Evolutionary conservation across 2,329 filamentous ascomycete genomes (phyloP), one percentile per base, ranked within the genome.

Genomic region (Fonsecaea monophora): DNA sequence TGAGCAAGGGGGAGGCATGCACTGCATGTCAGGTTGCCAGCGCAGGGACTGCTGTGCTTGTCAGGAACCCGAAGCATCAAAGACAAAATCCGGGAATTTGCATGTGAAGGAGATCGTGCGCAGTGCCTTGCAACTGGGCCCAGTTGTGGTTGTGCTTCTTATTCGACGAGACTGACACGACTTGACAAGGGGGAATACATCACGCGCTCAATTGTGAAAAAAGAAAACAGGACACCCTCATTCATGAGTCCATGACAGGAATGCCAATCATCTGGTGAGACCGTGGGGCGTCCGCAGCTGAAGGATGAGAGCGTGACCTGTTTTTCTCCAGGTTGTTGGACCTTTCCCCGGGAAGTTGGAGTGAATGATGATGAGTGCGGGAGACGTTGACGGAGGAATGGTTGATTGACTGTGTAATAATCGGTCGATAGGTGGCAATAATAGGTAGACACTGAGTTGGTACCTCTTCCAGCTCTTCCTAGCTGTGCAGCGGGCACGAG

Each of bases 51-150:
- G 45, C 45, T 12, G 18, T 25, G 59, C 59, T 61, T 30, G 59
- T 61, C 59, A 61, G 59, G 59, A 38, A 61, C 59, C 34, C 15
- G 21, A 42, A 61, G 59, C 35, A 34, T 48, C 55, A 48, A 60
- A 56, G 15, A 21, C 40, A 45, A 60, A 21, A 45, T 8, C 9
- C 13, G 35, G 53, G 55, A 25, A 45, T 38, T 65, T 60, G 62
- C 62, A 60, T 65, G 56, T 65, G 62, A 60, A 42, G 40, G 45
- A 5, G 57, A 60, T 60, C 40, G 21, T 45, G 38, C 56, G 15
- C 48, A 3, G 57, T 32, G 8, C 42, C 13, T 35, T 35, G 34
- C 45, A n/a, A 34, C 42, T 21, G 42, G 5, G n/a, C n/a, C n/a
- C n/a, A 21, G 42, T n/a, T 18, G 13, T 13, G 30, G 30, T 32